These are phyloP conservation scores for Gigaspora rosea DNA, from an alignment of 192 early-diverging fungal genomes.

Conservation along the genomic window DNA sequence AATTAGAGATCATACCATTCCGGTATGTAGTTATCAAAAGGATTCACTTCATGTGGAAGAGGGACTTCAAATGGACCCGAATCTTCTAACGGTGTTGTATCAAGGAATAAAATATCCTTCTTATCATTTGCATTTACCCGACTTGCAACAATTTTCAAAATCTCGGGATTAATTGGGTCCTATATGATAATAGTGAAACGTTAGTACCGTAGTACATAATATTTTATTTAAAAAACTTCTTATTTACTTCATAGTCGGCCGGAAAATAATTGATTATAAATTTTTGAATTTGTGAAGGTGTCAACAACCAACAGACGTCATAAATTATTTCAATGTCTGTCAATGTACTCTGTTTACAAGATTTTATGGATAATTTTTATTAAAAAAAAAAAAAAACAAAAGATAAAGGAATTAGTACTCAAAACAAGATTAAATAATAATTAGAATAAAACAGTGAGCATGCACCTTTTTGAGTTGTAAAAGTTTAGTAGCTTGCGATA, in stretches of 20 bases:
- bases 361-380: neutral
- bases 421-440: neutral
- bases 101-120: slow-evolving; percentile 85
- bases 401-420: too few relatives aligned
- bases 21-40: slow-evolving; percentile 51
- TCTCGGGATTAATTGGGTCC: slow-evolving; percentile 80
- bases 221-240: neutral
- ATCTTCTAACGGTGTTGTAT: slow-evolving; percentile 69
- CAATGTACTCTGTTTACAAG: slow-evolving; percentile 44
- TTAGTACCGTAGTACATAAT: neutral
- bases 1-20: slow-evolving; percentile 38
- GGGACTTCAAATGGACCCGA: slow-evolving; percentile 62
- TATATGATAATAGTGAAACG: slow-evolving; percentile 19
- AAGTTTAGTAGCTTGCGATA: slow-evolving; percentile 96
- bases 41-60: slow-evolving; percentile 43
- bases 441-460: slow-evolving; percentile 9
- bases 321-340: slow-evolving; percentile 98
- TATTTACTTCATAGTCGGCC: slow-evolving; percentile 89
- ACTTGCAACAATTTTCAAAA: slow-evolving; percentile 86
- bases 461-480: slow-evolving; percentile 93
- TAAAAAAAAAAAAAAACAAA: too few relatives aligned
- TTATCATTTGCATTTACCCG: slow-evolving; percentile 87
- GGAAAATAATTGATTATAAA: slow-evolving; percentile 92
- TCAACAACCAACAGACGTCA: slow-evolving; percentile 96
- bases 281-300: slow-evolving; percentile 97